A percentile compares a stretch with the other conserved stretches of the same genome.
Evolutionary conservation across 2,329 filamentous ascomycete genomes (phyloP).

Genomic region (Epichloe festucae): DNA sequence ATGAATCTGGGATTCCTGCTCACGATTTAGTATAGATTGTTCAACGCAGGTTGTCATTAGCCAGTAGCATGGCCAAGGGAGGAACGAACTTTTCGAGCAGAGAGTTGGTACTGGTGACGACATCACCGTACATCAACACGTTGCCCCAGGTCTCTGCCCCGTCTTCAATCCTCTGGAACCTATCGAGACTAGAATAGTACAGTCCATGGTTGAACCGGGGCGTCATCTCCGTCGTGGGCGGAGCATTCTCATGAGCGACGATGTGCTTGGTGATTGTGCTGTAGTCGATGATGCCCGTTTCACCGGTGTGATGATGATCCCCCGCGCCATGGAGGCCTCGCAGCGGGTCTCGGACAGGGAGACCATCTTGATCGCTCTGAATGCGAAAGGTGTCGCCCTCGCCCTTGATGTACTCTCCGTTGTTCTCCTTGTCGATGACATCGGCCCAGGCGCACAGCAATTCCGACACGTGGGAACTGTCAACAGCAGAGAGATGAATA

Average conservation of each 20-base stretch:
- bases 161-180: slow-evolving; percentile 46
- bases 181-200: slow-evolving; percentile 59
- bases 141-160: slow-evolving; percentile 60
- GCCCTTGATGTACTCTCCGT: slow-evolving; percentile 60
- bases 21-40: not conserved
- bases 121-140: slow-evolving; percentile 73
- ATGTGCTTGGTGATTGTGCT: slow-evolving; percentile 60
- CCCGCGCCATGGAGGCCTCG: slow-evolving; percentile 31
- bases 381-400: slow-evolving; percentile 76
- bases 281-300: slow-evolving; percentile 60
- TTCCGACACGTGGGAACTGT: slow-evolving; percentile 51
- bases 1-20: slow-evolving; percentile 64
- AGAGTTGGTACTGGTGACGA: slow-evolving; percentile 88
- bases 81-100: slow-evolving; percentile 65
- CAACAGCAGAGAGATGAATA: slow-evolving; percentile 65
- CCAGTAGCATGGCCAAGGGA: too few relatives aligned
- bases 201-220: slow-evolving; percentile 76
- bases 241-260: slow-evolving; percentile 53
- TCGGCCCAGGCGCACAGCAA: slow-evolving; percentile 55
- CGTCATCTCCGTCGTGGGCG: slow-evolving; percentile 60
- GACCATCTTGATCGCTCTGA: slow-evolving; percentile 50
- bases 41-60: too few relatives aligned
- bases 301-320: slow-evolving; percentile 13
- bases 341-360: slow-evolving; percentile 42
- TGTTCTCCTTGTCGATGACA: slow-evolving; percentile 51